These are phyloP conservation scores for Phytophthora agathidicida DNA, from an alignment of 352 stramenopile genomes.

Conservation along the genomic window DNA sequence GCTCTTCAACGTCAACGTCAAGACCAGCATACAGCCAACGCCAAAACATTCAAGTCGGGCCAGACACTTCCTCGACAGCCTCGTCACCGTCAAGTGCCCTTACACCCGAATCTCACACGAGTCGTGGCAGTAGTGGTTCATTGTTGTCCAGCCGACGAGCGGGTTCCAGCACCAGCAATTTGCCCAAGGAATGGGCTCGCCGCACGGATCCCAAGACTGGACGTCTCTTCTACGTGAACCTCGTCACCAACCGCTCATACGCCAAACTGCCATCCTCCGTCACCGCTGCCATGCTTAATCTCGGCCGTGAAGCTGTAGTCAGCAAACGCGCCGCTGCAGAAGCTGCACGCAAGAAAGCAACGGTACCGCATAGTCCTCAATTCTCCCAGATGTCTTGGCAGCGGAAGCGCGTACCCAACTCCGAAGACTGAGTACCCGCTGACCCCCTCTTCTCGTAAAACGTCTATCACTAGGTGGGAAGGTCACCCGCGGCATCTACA, in stretches of 20 bases:
- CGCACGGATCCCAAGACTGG: slow-evolving; percentile 82
- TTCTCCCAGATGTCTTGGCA: slow-evolving; percentile 89
- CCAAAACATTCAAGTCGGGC: slow-evolving; percentile 20
- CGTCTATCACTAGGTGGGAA: too few species aligned
- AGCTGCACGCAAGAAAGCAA: slow-evolving; percentile 51
- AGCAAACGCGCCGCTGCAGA: slow-evolving; percentile 37
- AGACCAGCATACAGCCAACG: slow-evolving; percentile 14
- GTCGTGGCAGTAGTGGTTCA: slow-evolving; percentile 11
- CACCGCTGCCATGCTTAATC: slow-evolving; percentile 69
- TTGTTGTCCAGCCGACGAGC: slow-evolving; percentile 40
- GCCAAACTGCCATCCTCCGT: slow-evolving; percentile 79
- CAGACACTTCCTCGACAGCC: slow-evolving; percentile 34
- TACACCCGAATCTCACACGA: slow-evolving; percentile 42
- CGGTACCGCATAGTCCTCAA: slow-evolving; percentile 70
- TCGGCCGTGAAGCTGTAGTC: slow-evolving; percentile 33
- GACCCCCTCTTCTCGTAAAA: slow-evolving; percentile 14
- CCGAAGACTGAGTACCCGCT: slow-evolving; percentile 37
- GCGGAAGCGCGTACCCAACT: slow-evolving; percentile 50
- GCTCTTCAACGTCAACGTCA: slow-evolving; percentile 21
- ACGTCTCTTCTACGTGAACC: slow-evolving; percentile 83
- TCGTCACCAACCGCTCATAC: slow-evolving; percentile 85
- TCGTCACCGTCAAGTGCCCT: slow-evolving; percentile 43
- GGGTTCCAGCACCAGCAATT: slow-evolving; percentile 29
- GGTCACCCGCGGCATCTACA: slow-evolving; percentile 8
- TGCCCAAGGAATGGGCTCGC: slow-evolving; percentile 82